These are phyloP conservation scores for Akanthomyces muscarius DNA, from an alignment of 2,329 filamentous ascomycete species.

Conservation along the genomic window DNA sequence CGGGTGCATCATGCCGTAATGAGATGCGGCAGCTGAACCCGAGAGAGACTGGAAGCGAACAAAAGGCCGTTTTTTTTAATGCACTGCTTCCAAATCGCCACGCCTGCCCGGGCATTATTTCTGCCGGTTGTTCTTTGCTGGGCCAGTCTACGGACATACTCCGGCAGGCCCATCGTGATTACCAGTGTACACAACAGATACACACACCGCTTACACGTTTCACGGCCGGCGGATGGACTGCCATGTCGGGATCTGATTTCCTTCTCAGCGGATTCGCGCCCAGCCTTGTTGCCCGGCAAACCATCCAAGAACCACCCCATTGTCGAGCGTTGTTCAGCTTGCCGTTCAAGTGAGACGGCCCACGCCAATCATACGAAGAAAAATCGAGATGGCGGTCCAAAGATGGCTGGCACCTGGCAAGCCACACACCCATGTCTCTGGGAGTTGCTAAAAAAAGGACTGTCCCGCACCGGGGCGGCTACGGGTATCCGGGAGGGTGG, in stretches of 20 bases:
- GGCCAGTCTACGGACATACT: neutral
- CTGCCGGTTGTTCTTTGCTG: neutral
- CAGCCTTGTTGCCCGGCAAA: neutral
- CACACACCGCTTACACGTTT: conserved; percentile 4
- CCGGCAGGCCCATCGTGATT: neutral
- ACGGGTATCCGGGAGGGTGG: conserved; percentile 2
- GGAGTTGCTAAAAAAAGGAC: conserved; percentile 16
- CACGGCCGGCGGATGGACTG: neutral
- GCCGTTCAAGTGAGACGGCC: neutral
- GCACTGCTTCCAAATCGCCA: neutral
- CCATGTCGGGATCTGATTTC: neutral
- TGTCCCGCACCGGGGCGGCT: conserved; percentile 5
- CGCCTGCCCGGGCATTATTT: neutral
- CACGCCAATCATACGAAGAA: neutral
- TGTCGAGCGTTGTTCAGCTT: neutral
- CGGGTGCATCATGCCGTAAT: neutral
- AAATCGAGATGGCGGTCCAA: conserved; percentile 9
- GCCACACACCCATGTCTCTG: conserved; percentile 1
- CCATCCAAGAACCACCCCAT: neutral
- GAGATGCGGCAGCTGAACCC: neutral
- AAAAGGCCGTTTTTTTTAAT: neutral
- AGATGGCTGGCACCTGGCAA: neutral
- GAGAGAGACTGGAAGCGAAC: neutral
- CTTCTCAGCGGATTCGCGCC: neutral
- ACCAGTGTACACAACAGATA: neutral